Evolutionary conservation across 257 asterid genomes (phyloP), one percentile per base, ranked within the genome.

Genomic region (Cinchona pubescens): DNA sequence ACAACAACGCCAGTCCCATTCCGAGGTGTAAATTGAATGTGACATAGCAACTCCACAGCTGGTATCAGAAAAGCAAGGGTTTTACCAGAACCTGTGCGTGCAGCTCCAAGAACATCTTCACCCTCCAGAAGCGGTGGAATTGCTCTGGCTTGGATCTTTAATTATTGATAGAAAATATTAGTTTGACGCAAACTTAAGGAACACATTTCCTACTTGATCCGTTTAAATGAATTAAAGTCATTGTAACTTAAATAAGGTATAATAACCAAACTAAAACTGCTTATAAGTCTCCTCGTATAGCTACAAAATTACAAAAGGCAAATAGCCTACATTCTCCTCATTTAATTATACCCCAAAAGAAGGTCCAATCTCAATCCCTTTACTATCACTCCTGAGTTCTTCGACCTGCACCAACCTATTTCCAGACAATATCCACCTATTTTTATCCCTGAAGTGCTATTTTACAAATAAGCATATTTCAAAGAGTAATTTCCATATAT

Each of bases 11-110:
- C 98, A 77, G 98, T 87, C 62, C 99, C 99, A 80, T 95, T 91
- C 53, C 98, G 90, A 74, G 94, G 89, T 1, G 90, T 65, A 77
- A 92, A 91, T 19, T 76, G 79, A 71, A 74, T 60, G 53, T 87
- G 83, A 84, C 79, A 72, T 74, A 95, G 76, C 81, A 95, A 86
- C 79, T 95, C 99, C 46, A 95, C 87, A 51, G 97, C 97, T 0
- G 99, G 99, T 60, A 95, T 37, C 62, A 95, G 72, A 81, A 95
- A 95, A 45, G 99, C 98, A 63, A 92, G 96, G 59, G 99, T 95
- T 86, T 95, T 95, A 46, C 99, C 98, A 0, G 99, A 95, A 79
- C 99, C 99, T 18, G 99, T 92, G 79, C 98, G 87, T 80, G 99
- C 99, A 82, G 99, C 97, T 81, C 99, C 99, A 34, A 94, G 97